Percentiles rank a stretch among this genome's conserved stretches.
Evolutionary conservation across 2,329 filamentous ascomycete genomes (phyloP).

Genomic region (Ophiocordyceps camponoti-leonardi): DNA sequence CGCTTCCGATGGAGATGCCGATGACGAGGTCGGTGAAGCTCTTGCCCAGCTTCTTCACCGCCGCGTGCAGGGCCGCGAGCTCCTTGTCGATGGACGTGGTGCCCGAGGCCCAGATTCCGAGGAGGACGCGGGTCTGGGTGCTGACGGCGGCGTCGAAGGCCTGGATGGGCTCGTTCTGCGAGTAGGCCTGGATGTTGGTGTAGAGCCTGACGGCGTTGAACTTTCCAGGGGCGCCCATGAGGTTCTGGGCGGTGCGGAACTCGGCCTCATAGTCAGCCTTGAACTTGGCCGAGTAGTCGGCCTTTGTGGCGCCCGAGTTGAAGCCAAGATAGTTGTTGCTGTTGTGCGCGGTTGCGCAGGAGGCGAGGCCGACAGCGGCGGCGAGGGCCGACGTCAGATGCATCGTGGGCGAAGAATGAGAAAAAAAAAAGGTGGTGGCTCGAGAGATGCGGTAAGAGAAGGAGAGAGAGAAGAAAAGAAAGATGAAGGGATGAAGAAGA

Average conservation of each 20-base stretch:
- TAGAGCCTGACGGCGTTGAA: conserved; percentile 47
- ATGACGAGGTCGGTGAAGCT: conserved; percentile 39
- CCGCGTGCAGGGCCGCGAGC: conserved; percentile 41
- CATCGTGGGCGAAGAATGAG: conserved; percentile 15
- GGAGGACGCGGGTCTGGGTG: conserved; percentile 44
- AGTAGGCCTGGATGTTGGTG: conserved; percentile 48
- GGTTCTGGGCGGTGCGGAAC: conserved; percentile 22
- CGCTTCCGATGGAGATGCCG: conserved; percentile 47
- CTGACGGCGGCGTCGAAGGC: conserved; percentile 57
- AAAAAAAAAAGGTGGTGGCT: no score
- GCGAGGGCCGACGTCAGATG: conserved; percentile 20
- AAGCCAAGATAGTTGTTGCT: conserved; percentile 33
- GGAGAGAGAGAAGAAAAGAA: neutral
- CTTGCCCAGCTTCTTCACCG: conserved; percentile 33
- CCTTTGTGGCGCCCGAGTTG: conserved; percentile 30
- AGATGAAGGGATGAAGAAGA: no score
- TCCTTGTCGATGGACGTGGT: conserved; percentile 38
- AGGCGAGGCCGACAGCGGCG: conserved; percentile 20
- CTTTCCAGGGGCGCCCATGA: conserved; percentile 25
- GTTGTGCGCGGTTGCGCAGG: conserved; percentile 18
- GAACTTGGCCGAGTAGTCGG: conserved; percentile 33
- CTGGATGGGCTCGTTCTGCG: conserved; percentile 60
- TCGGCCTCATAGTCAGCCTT: conserved; percentile 29
- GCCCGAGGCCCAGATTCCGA: conserved; percentile 46
- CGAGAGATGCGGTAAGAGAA: neutral